These are phyloP conservation scores for Sporisorium scitamineum DNA, from an alignment of 1,284 basidiomycete species.

Conservation along the genomic window DNA sequence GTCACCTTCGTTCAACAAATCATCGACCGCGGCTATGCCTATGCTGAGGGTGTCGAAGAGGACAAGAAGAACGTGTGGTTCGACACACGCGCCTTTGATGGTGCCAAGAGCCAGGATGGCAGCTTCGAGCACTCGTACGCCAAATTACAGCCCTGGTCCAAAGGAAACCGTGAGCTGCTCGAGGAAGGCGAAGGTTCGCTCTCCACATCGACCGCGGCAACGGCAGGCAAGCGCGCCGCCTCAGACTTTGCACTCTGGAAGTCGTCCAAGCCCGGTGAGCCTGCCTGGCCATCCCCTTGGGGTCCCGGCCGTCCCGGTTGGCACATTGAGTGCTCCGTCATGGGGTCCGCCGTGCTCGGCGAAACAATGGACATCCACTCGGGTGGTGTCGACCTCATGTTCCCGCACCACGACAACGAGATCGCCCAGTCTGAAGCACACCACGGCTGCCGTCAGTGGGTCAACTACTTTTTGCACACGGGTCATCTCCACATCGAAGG, in stretches of 20 bases:
- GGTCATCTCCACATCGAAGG: conserved; percentile 99
- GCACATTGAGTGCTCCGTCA: conserved; percentile 99
- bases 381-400: conserved; percentile 94
- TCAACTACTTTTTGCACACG: conserved; percentile 99
- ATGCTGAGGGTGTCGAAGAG: conserved; percentile 70
- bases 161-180: conserved; percentile 88
- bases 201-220: conserved; percentile 66
- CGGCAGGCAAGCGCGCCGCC: conserved; percentile 75
- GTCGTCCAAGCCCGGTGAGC: conserved; percentile 96
- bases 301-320: conserved; percentile 96
- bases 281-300: conserved; percentile 96
- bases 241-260: conserved; percentile 99
- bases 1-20: conserved; percentile 88
- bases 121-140: conserved; percentile 78
- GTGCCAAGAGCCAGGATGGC: conserved; percentile 68
- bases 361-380: conserved; percentile 97
- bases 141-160: conserved; percentile 95
- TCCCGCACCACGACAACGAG: conserved; percentile 99
- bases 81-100: conserved; percentile 89
- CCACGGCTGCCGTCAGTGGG: conserved; percentile 92
- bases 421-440: conserved; percentile 93
- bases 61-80: conserved; percentile 80
- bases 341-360: conserved; percentile 94
- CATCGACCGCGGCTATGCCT: conserved; percentile 88
- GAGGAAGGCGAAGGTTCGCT: conserved; percentile 92